phyloP scores from a whole-genome alignment of 371 early-diverging fungal genomes.

The Globomyces sp. region DNA sequence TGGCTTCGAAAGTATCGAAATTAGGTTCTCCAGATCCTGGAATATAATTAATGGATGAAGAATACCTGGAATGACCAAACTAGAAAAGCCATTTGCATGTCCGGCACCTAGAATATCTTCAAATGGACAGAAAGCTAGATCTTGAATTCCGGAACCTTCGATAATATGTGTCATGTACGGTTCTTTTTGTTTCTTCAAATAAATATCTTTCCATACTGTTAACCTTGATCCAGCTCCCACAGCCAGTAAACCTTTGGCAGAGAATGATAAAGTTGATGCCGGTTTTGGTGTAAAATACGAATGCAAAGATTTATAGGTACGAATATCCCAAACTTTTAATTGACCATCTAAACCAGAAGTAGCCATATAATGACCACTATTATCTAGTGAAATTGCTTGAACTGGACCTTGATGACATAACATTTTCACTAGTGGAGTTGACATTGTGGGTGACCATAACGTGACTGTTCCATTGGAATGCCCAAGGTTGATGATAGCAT shows the following conservation, averaged over 20 bases:
- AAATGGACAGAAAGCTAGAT: slow-evolving; percentile 86
- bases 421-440: slow-evolving; percentile 89
- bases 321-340: slow-evolving; percentile 95
- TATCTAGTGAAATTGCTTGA: slow-evolving; percentile 82
- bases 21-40: slow-evolving; percentile 88
- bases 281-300: slow-evolving; percentile 76
- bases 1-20: slow-evolving; percentile 92
- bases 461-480: slow-evolving; percentile 90
- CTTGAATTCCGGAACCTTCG: slow-evolving; percentile 54
- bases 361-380: slow-evolving; percentile 87
- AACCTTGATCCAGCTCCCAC: slow-evolving; percentile 80
- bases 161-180: slow-evolving; percentile 90
- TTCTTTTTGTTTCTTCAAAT: slow-evolving; percentile 65
- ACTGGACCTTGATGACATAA: slow-evolving; percentile 89
- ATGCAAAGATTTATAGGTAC: slow-evolving; percentile 80
- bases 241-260: slow-evolving; percentile 84
- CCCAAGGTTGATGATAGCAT: slow-evolving; percentile 92
- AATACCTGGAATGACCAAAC: slow-evolving; percentile 85
- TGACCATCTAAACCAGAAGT: slow-evolving; percentile 90
- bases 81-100: slow-evolving; percentile 79
- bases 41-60: slow-evolving; percentile 3
- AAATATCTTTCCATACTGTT: slow-evolving; percentile 85
- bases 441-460: slow-evolving; percentile 87
- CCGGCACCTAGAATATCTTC: slow-evolving; percentile 97
- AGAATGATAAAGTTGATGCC: slow-evolving; percentile 72